Evolutionary conservation across 768 basidiomycete species (phyloP).

Genomic region (Lepiota venenata): DNA sequence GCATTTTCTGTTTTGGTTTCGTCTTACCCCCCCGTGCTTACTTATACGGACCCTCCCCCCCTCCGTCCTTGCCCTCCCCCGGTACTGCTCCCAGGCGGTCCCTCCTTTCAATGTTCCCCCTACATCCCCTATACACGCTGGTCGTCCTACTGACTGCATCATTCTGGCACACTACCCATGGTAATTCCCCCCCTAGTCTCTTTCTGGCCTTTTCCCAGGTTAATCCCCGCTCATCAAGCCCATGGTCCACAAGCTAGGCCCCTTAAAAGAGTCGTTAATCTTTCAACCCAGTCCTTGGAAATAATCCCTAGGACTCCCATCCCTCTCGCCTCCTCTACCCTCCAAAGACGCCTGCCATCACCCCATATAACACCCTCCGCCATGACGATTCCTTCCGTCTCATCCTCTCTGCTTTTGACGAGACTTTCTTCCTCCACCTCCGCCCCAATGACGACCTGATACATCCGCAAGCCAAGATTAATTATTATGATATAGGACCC

Average conservation of each 20-base stretch:
- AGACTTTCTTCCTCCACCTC: conserved; percentile 69
- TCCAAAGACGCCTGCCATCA: conserved; percentile 31
- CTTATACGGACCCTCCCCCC: too few relatives aligned
- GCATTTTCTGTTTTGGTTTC: conserved; percentile 11
- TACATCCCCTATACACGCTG: conserved; percentile 35
- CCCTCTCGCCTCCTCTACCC: conserved; percentile 15
- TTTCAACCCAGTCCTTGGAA: conserved; percentile 48
- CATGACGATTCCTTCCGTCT: conserved; percentile 72
- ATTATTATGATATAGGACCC: conserved; percentile 51
- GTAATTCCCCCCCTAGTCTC: conserved; percentile 21
- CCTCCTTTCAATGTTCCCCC: conserved; percentile 31
- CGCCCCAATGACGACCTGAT: conserved; percentile 76
- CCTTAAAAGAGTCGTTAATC: conserved; percentile 47
- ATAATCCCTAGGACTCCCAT: conserved; percentile 47
- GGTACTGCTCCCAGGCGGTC: conserved; percentile 23
- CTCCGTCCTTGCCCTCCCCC: not conserved
- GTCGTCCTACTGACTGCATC: conserved; percentile 38
- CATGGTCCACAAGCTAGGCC: conserved; percentile 44
- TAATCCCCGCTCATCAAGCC: conserved; percentile 28
- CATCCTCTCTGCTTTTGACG: conserved; percentile 60
- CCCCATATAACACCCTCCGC: conserved; percentile 47
- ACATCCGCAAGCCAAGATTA: conserved; percentile 73
- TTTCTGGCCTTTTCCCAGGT: not conserved
- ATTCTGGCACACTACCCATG: conserved; percentile 25
- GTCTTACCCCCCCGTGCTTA: not conserved